phyloP scores from a whole-genome alignment of 176 grass and related monocot species.

The Musa acuminata region DNA sequence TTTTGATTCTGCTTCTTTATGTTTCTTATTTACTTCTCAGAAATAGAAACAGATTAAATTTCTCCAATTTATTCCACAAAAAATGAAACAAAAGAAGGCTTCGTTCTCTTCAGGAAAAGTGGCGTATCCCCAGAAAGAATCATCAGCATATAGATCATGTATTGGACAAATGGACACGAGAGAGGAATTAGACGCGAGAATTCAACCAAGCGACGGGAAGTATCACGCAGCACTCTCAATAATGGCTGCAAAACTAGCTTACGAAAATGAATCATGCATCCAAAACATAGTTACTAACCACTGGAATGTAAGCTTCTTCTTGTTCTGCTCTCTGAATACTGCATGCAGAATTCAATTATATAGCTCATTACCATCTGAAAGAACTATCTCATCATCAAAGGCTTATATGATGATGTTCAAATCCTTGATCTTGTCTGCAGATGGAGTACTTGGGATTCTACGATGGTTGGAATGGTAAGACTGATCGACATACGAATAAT shows the following conservation, averaged over 20 bases:
- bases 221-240: slow-evolving; percentile 40
- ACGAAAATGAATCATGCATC: slow-evolving; percentile 53
- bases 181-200: slow-evolving; percentile 28
- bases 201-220: slow-evolving; percentile 27
- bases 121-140: slow-evolving; percentile 27
- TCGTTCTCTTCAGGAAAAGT: slow-evolving; percentile 16
- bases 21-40: too few species aligned
- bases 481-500: too few species aligned
- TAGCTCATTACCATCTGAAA: not conserved
- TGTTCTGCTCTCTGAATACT: not conserved
- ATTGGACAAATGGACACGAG: slow-evolving; percentile 35
- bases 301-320: slow-evolving; percentile 25
- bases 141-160: slow-evolving; percentile 34
- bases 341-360: not conserved
- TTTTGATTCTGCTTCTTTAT: too few species aligned
- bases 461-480: slow-evolving; percentile 57
- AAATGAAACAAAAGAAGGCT: too few species aligned
- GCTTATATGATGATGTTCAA: not conserved
- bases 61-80: too few species aligned
- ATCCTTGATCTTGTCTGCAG: not conserved
- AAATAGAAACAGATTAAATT: too few species aligned
- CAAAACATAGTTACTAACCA: slow-evolving; percentile 22
- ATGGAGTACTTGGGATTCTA: slow-evolving; percentile 52
- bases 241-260: slow-evolving; percentile 56
- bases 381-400: not conserved